A percentile compares a stretch with the other conserved stretches of the same genome.
Conservation (phyloP, 192 early-diverging fungal genomes). For the Coemansia sp. region DNA sequence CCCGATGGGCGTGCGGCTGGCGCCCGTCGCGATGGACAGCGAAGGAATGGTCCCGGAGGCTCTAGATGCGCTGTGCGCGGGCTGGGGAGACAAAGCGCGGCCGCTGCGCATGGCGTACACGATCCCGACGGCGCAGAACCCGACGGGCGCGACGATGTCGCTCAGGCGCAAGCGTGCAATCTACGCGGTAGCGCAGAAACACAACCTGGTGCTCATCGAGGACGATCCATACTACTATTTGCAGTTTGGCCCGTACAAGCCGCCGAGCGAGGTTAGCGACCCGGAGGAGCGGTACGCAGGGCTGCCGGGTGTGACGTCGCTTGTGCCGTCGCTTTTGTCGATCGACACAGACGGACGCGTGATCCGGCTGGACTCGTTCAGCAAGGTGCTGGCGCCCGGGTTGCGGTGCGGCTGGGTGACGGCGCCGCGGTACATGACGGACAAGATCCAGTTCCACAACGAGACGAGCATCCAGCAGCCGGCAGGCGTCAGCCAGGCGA, state of each 20-base stretch:
- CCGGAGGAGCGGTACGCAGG: slow-evolving; percentile 21
- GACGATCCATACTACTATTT: slow-evolving; percentile 97
- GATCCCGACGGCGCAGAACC: slow-evolving; percentile 88
- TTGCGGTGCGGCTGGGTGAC: slow-evolving; percentile 81
- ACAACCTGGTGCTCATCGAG: slow-evolving; percentile 85
- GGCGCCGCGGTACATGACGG: slow-evolving; percentile 64
- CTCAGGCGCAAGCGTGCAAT: slow-evolving; percentile 73
- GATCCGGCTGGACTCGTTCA: slow-evolving; percentile 88
- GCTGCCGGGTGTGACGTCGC: slow-evolving; percentile 22
- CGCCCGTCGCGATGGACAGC: slow-evolving; percentile 57
- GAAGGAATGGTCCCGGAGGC: slow-evolving; percentile 64
- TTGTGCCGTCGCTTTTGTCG: slow-evolving; percentile 79
- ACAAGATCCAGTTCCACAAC: slow-evolving; percentile 79
- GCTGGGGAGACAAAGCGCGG: slow-evolving; percentile 32
- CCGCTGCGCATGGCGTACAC: slow-evolving; percentile 62
- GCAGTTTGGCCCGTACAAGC: slow-evolving; percentile 57
- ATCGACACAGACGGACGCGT: slow-evolving; percentile 88
- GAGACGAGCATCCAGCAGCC: slow-evolving; percentile 83
- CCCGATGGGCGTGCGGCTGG: slow-evolving; percentile 53
- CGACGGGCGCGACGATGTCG: slow-evolving; percentile 81
- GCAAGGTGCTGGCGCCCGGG: slow-evolving; percentile 88
- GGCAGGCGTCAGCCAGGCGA: slow-evolving; percentile 75
- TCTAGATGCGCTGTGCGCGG: slow-evolving; percentile 49
- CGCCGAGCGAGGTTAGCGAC: slow-evolving; percentile 3
- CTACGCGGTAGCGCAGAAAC: slow-evolving; percentile 72